A percentile compares a stretch with the other conserved stretches of the same genome.
Evolutionary conservation across 73 alveolate species (phyloP).

Genomic region (Symbiodinium pilosum): DNA sequence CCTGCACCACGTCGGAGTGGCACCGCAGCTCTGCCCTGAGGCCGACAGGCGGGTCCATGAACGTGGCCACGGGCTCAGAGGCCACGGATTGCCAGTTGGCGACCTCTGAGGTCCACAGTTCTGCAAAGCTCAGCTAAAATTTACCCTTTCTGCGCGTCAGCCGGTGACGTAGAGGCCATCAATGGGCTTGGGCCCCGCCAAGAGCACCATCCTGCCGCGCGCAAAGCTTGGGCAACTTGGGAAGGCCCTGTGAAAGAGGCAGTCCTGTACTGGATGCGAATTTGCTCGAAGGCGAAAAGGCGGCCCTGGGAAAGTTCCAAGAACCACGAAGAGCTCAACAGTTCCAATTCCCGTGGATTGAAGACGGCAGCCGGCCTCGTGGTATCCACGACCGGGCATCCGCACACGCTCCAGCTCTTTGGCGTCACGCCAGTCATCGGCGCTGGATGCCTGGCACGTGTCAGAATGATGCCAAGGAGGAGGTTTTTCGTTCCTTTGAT

Average conservation of each 20-base stretch:
- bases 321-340: too few relatives aligned
- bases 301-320: conserved; percentile 57
- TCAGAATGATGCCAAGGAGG: neutral
- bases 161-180: conserved; percentile 10
- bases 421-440: conserved; percentile 76
- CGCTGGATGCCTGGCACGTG: conserved; percentile 39
- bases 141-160: too few relatives aligned
- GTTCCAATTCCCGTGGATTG: too few relatives aligned
- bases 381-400: conserved; percentile 57
- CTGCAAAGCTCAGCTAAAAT: neutral
- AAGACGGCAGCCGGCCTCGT: too few relatives aligned
- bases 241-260: neutral
- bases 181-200: conserved; percentile 43
- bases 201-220: conserved; percentile 55
- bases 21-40: neutral
- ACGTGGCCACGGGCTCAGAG: neutral
- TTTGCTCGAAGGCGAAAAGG: conserved; percentile 69
- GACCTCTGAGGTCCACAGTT: neutral
- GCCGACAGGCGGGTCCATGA: neutral
- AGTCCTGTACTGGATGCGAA: conserved; percentile 50
- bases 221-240: neutral
- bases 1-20: neutral
- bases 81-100: neutral
- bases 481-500: neutral
- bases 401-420: conserved; percentile 45